Base-by-base conservation (phyloP, 306 rosid species). In the Gastrolobium villosum region DNA sequence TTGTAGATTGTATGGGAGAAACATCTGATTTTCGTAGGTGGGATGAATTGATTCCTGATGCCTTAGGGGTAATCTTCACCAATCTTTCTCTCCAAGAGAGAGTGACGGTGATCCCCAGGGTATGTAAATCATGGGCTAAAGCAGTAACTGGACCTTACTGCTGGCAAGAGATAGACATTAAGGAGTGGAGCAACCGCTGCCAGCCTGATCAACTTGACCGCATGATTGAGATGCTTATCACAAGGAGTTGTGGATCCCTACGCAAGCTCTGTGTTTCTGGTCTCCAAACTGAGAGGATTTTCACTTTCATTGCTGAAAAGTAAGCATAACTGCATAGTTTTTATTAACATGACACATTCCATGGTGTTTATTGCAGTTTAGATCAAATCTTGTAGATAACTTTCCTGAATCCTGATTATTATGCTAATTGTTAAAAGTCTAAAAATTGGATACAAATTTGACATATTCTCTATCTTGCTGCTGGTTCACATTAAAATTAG, bases 141-240 rank as follows among this genome's bases (percentile, higher is more conserved):
- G 96, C 91, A n/a, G 96, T 91, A 3, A 59, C 65, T 15, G 98
- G 91, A 45, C 99, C 99, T 62, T 91, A 85, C 56, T 96, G 98
- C 78, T 96, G 99, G 99, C 99, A 96, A 84, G 94, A 93, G 90
- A 90, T 96, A 28, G 93, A 96, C 76, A 88, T 96, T 68, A 93
- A 90, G 57, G 97, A 96, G n/a, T 96, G 96, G 98, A 90, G 98
- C 73, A 85, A 71, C 20, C 78, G 82, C 5, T 86, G 89, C 81
- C 84, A 74, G 62, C 86, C 94, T 2, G 88, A 89, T 40, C 85
- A 82, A 48, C 92, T 93, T 3, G 92, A 93, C 40, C 88, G 83
- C 43, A 84, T 96, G 93, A 88, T 96, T 41, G 89, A 88, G 64
- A 79, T 86, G 92, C 89, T 96, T 41, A 83, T 96, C 40, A 72